A percentile compares a stretch with the other conserved stretches of the same genome.
phyloP scores from a whole-genome alignment of 1,139 yeast genomes.

The Geotrichum bryndzae region DNA sequence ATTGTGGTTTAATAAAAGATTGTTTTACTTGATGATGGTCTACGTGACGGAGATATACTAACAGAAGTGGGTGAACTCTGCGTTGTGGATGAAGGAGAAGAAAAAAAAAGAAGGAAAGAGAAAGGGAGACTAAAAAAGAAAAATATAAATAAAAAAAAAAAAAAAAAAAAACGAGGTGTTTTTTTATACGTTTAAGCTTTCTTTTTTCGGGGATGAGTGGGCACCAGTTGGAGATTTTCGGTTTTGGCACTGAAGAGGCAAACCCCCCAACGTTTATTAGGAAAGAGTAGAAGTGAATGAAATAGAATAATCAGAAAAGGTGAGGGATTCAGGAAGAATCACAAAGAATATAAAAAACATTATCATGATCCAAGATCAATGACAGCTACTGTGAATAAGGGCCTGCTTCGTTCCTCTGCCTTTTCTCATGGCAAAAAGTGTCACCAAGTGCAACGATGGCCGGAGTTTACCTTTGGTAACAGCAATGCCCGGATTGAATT shows the following conservation, averaged over 20 bases:
- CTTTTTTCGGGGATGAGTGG: neutral
- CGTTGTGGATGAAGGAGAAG: neutral
- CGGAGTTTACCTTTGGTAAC: neutral
- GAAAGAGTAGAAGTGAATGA: neutral
- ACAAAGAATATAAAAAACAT: too few relatives aligned
- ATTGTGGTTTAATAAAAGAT: slow-evolving; percentile 27
- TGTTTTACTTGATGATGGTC: neutral
- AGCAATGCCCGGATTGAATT: too few relatives aligned
- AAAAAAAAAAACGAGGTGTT: neutral
- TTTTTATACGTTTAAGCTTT: neutral
- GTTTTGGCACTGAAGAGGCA: neutral
- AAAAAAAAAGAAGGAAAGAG: neutral
- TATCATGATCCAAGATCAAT: too few relatives aligned
- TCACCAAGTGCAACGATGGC: neutral
- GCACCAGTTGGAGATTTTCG: too few relatives aligned
- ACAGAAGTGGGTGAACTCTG: neutral
- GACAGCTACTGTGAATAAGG: neutral
- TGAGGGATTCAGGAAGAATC: too few relatives aligned
- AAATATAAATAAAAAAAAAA: neutral
- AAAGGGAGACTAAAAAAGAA: slow-evolving; percentile 2
- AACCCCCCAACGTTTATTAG: neutral
- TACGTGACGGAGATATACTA: neutral
- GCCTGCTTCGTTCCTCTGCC: neutral
- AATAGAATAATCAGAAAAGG: neutral
- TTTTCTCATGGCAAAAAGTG: too few relatives aligned